phyloP scores from a whole-genome alignment of 306 rosid genomes.

The Cicer pinnatifidum region DNA sequence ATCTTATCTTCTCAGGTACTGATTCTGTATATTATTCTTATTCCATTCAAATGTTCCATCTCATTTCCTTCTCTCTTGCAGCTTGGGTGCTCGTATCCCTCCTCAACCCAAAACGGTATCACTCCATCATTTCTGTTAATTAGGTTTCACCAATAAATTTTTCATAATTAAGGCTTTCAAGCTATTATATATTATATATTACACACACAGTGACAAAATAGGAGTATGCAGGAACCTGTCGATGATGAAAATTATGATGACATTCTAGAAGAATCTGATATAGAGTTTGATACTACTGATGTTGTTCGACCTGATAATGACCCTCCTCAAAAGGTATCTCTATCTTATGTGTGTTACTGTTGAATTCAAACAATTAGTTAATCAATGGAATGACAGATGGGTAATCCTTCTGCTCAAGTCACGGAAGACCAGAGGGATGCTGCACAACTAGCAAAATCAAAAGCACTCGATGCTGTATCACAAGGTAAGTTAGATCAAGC shows the following conservation, averaged over 20 bases:
- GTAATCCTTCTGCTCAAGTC: conserved; percentile 62
- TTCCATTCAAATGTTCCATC: too few relatives aligned
- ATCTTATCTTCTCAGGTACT: conserved; percentile 74
- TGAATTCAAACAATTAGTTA: neutral
- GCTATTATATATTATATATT: neutral
- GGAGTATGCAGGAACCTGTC: conserved; percentile 54
- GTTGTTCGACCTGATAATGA: conserved; percentile 75
- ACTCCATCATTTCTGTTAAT: too few relatives aligned
- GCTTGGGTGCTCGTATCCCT: conserved; percentile 80
- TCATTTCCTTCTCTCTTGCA: conserved; percentile 6
- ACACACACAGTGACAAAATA: neutral
- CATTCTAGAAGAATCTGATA: conserved; percentile 76
- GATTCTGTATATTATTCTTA: too few relatives aligned
- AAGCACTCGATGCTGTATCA: conserved; percentile 61
- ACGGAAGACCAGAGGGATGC: conserved; percentile 70
- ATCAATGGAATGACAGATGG: conserved; percentile 60
- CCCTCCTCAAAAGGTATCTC: conserved; percentile 70
- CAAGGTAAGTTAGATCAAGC: conserved; percentile 75
- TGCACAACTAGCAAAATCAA: conserved; percentile 66
- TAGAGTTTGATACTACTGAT: conserved; percentile 70
- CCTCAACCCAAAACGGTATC: conserved; percentile 55
- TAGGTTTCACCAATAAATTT: neutral
- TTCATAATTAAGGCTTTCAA: conserved; percentile 11
- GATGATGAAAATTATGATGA: conserved; percentile 50
- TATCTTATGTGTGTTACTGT: neutral